Evolutionary conservation across 192 early-diverging fungal genomes (phyloP).

Genomic region (Borealophlyctis nickersoniae): DNA sequence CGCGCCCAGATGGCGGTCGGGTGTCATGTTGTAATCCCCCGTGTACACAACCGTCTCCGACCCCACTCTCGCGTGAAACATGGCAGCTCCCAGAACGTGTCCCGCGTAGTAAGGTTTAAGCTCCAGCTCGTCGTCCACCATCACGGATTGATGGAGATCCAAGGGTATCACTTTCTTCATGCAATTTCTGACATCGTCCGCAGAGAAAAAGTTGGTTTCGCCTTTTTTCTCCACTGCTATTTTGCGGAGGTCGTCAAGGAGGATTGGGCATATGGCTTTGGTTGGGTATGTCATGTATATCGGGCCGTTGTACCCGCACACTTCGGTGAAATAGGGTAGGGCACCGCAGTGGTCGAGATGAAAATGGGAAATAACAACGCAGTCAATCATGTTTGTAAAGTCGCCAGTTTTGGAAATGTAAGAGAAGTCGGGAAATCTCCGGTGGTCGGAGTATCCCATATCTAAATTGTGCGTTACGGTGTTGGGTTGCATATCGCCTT

Average conservation of each 20-base stretch:
- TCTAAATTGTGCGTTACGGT: constrained; percentile 12
- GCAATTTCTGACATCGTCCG: constrained; percentile 83
- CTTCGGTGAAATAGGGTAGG: constrained; percentile 92
- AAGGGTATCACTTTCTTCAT: constrained; percentile 92
- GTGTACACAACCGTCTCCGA: constrained; percentile 77
- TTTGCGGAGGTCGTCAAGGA: constrained; percentile 93
- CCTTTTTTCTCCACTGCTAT: constrained; percentile 86
- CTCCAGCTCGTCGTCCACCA: constrained; percentile 85
- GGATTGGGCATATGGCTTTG: constrained; percentile 88
- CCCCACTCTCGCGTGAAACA: constrained; percentile 87
- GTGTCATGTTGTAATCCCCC: constrained; percentile 98
- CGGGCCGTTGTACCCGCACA: constrained; percentile 90
- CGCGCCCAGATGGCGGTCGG: constrained; percentile 92
- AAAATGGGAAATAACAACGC: constrained; percentile 94
- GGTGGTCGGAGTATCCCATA: constrained; percentile 89
- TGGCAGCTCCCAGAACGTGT: constrained; percentile 96
- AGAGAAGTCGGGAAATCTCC: constrained; percentile 92
- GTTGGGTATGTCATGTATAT: constrained; percentile 99
- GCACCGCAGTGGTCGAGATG: constrained; percentile 99
- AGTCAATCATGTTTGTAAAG: constrained; percentile 82
- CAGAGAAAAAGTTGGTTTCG: constrained; percentile 86
- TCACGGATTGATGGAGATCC: constrained; percentile 81
- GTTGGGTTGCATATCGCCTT: too few species aligned
- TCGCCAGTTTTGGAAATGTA: constrained; percentile 79
- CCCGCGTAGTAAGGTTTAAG: constrained; percentile 97